Conservation (phyloP, 257 asterid genomes). For the Solanum lycopersicoides region DNA sequence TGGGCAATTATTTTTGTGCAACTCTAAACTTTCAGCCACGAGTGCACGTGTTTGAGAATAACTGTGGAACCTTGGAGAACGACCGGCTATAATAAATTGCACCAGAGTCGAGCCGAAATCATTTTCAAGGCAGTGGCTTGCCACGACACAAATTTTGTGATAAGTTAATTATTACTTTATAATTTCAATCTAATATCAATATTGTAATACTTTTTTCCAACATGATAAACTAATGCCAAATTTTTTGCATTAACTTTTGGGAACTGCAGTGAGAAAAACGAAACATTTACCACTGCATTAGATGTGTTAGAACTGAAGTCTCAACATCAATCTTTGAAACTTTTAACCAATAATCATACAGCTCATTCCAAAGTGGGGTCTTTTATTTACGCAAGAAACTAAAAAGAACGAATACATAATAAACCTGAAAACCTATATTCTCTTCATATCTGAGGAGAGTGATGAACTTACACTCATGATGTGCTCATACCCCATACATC, state of each 20-base stretch:
- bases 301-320: not conserved
- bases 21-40: no score
- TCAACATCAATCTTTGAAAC: not conserved
- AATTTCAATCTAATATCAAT: no score
- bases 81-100: no score
- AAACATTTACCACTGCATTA: not conserved
- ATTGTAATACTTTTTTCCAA: no score
- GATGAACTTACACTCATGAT: not conserved
- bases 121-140: no score
- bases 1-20: no score
- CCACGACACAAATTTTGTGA: no score
- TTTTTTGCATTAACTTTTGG: not conserved
- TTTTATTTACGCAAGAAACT: not conserved
- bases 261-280: not conserved
- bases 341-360: not conserved
- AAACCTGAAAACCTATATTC: not conserved
- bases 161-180: no score
- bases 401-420: not conserved
- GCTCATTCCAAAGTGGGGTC: not conserved
- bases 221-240: not conserved
- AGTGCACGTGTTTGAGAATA: no score
- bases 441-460: not conserved
- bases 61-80: no score
- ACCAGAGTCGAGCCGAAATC: no score
- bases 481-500: not conserved